Percentiles rank a stretch among this genome's conserved stretches.
phyloP scores from a whole-genome alignment of 495 filamentous ascomycete species.

The Xylaria palmicola region DNA sequence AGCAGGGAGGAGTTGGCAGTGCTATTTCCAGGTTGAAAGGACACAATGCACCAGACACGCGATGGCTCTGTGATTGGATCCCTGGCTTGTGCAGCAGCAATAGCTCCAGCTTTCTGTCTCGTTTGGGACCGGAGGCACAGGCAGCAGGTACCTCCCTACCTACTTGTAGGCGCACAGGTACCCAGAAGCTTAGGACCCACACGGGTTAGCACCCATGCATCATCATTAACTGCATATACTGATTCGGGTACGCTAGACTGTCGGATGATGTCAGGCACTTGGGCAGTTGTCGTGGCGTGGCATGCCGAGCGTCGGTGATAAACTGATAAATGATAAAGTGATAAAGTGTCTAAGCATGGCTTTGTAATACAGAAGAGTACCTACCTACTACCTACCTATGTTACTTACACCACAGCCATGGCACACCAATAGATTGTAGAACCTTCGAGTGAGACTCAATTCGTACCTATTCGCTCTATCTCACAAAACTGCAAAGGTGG shows the following conservation, averaged over 20 bases:
- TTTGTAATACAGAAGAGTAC: not conserved
- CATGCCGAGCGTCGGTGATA: slow-evolving; percentile 1
- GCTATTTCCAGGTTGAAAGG: slow-evolving; percentile 25
- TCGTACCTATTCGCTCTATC: not conserved
- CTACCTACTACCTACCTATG: not conserved
- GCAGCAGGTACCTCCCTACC: no score
- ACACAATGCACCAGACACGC: slow-evolving; percentile 37
- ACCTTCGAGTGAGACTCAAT: slow-evolving; percentile 19
- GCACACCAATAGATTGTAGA: slow-evolving; percentile 23
- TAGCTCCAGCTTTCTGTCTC: slow-evolving; percentile 8
- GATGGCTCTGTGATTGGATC: slow-evolving; percentile 36
- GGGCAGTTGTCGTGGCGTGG: not conserved
- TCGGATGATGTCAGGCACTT: slow-evolving; percentile 14
- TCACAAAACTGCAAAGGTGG: slow-evolving; percentile 9
- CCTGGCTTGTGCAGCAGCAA: slow-evolving; percentile 11
- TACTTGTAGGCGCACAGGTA: no score
- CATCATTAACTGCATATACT: slow-evolving; percentile 12
- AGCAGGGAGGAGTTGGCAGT: not conserved
- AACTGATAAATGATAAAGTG: no score
- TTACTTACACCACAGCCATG: not conserved
- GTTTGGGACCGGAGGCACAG: not conserved
- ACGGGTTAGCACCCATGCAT: no score
- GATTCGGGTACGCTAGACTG: not conserved
- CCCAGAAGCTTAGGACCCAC: no score
- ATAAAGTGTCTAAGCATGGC: not conserved